These are phyloP conservation scores for Ogataea allantospora DNA, from an alignment of 805 yeast species.

Conservation along the genomic window DNA sequence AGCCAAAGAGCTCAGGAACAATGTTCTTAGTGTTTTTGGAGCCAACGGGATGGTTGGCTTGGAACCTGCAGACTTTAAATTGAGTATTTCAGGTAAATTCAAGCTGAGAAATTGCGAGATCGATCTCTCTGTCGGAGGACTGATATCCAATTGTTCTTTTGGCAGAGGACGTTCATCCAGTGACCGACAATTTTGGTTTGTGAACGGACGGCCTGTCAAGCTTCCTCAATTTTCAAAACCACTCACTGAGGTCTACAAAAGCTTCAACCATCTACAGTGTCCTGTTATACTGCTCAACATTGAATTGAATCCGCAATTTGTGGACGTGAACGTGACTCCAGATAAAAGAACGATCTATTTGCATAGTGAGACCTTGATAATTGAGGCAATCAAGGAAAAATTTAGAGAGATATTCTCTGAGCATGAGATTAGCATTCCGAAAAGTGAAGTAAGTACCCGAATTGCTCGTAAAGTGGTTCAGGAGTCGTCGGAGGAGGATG, in stretches of 20 bases:
- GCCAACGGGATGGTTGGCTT: constrained; percentile 60
- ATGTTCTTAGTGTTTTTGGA: constrained; percentile 70
- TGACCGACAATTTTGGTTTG: constrained; percentile 73
- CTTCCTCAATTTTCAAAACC: constrained; percentile 54
- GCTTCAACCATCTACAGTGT: constrained; percentile 66
- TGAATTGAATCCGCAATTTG: constrained; percentile 43
- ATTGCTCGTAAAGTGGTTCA: constrained; percentile 6
- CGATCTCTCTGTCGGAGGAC: constrained; percentile 49
- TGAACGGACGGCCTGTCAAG: constrained; percentile 74
- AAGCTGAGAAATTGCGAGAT: constrained; percentile 32
- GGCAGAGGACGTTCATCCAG: constrained; percentile 71
- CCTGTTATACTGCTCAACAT: constrained; percentile 72
- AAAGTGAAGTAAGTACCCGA: constrained; percentile 3
- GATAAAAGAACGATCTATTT: constrained; percentile 76
- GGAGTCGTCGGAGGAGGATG: constrained; percentile 9
- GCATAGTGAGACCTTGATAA: constrained; percentile 60
- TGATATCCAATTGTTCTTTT: constrained; percentile 71
- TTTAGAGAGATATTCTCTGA: constrained; percentile 46
- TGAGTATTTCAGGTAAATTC: constrained; percentile 36
- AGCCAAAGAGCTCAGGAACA: constrained; percentile 45
- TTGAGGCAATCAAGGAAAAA: constrained; percentile 54
- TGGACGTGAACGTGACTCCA: constrained; percentile 91
- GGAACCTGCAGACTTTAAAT: constrained; percentile 42
- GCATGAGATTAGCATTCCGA: constrained; percentile 29
- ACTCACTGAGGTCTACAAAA: constrained; percentile 70